These are phyloP conservation scores for Talaromyces sp. DNA, from an alignment of 2,329 filamentous ascomycete genomes.

Conservation along the genomic window DNA sequence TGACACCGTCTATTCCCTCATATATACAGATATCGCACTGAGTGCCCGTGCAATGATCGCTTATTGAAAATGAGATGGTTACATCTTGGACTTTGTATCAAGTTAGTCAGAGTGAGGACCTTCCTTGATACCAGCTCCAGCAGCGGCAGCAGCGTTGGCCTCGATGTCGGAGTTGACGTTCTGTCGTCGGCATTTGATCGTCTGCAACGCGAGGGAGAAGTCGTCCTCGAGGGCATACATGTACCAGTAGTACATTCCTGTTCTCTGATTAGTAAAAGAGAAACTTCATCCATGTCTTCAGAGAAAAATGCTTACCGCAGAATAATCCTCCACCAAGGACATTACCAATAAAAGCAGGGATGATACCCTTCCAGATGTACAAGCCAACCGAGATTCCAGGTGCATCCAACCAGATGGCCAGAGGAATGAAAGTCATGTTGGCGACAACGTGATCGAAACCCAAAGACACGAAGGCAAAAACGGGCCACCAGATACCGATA, in stretches of 20 bases:
- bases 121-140: constrained; percentile 5
- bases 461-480: constrained; percentile 25
- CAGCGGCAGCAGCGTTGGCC: background rate
- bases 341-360: constrained; percentile 23
- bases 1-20: background rate
- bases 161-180: constrained; percentile 15
- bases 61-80: background rate
- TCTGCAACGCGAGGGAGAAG: constrained; percentile 10
- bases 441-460: constrained; percentile 27
- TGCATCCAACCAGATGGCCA: constrained; percentile 28
- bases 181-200: constrained; percentile 2
- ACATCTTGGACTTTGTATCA: background rate
- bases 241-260: constrained; percentile 17
- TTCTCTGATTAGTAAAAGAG: background rate
- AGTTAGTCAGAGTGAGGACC: background rate
- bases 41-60: background rate
- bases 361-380: constrained; percentile 49
- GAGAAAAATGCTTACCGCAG: constrained; percentile 9
- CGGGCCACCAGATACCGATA: constrained; percentile 25
- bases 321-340: constrained; percentile 19
- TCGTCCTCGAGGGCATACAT: constrained; percentile 16
- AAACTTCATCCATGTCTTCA: background rate
- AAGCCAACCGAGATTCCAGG: constrained; percentile 40
- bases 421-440: constrained; percentile 25
- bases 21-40: background rate